Conservation (phyloP, 306 rosid genomes). For the Sphenostylis stenocarpa region DNA sequence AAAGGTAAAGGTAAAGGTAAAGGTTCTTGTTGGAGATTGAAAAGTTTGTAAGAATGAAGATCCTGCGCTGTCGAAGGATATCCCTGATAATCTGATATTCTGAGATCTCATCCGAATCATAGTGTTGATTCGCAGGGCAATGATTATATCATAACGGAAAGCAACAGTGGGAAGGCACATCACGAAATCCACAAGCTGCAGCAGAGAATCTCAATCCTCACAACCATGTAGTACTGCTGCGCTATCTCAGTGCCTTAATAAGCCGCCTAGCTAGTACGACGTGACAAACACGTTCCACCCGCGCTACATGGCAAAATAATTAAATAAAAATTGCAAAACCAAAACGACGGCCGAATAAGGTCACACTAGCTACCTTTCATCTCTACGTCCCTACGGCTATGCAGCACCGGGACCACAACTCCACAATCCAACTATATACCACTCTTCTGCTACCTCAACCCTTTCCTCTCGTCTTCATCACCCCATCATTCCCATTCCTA, state of each 20-base stretch:
- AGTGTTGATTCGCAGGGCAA: conserved; percentile 21
- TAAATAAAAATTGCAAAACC: neutral
- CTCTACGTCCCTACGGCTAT: conserved; percentile 4
- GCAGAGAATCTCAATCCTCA: conserved; percentile 28
- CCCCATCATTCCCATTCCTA: neutral
- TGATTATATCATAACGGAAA: conserved; percentile 46
- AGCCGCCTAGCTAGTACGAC: conserved; percentile 36
- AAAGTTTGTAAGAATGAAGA: conserved; percentile 29
- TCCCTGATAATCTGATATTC: neutral
- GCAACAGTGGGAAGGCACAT: conserved; percentile 17
- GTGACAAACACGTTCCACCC: conserved; percentile 45
- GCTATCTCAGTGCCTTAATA: conserved; percentile 22
- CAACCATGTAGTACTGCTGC: conserved; percentile 44
- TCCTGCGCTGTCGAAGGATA: conserved; percentile 8
- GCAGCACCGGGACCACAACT: conserved; percentile 29
- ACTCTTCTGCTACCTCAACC: neutral
- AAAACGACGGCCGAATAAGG: conserved; percentile 25
- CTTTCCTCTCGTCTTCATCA: neutral
- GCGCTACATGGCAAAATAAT: conserved; percentile 12
- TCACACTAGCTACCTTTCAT: neutral
- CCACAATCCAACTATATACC: neutral
- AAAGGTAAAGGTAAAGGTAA: neutral
- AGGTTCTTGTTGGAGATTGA: neutral
- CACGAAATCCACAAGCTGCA: conserved; percentile 27
- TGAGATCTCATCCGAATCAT: conserved; percentile 35